Evolutionary conservation across 2,329 filamentous ascomycete genomes (phyloP), one percentile per base, ranked within the genome.

Genomic region (Nannizziopsis arthrosporioides): DNA sequence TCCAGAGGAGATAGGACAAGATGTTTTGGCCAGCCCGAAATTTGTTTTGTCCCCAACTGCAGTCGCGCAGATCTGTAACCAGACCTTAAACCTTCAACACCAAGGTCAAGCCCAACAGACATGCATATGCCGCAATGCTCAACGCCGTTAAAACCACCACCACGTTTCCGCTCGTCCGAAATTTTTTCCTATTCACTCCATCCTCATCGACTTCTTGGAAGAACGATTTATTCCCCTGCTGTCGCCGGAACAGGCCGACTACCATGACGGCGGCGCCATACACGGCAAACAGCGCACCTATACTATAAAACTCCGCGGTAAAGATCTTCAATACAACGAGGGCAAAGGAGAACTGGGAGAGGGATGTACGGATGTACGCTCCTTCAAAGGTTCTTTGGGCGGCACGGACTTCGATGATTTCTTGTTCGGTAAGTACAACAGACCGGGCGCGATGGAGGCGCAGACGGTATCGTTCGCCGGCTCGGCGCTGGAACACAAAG

Each of bases 381-480:
- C 92, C 92, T 68, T 98, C 92, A 59, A 96, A 98, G 1, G 92
- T 98, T 47, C 92, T 80, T 64, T 98, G 92, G 9, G 90, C 86
- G 10, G 92, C 92, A 54, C 92, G 85, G 56, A 96, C 84, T 68
- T 96, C 92, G 54, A 95, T 85, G 38, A 98, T 82, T 66, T 95
- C 90, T 57, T 84, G 75, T 18, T 80, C 73, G 3, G 87, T 93
- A 51, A 95, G 74, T 18, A 92, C 73, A 30, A 94, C 84, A 18
- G 84, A 89, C 52, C 84, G 80, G 39, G 89, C 88, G 47, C 88
- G 81, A 68, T 94, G 89, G 54, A 85, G 73, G 53, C 88, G 84
- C 44, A 94, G 74, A 54, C 79, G 84, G 62, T 93, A 85, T 53
- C 77, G 77, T 62, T 88, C 81, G 63, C 81, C 78, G 36, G 81